Percentiles rank a stretch among this genome's conserved stretches.
These are phyloP conservation scores for Lasiosphaeris hirsuta DNA, from an alignment of 495 filamentous ascomycete species.

Conservation along the genomic window DNA sequence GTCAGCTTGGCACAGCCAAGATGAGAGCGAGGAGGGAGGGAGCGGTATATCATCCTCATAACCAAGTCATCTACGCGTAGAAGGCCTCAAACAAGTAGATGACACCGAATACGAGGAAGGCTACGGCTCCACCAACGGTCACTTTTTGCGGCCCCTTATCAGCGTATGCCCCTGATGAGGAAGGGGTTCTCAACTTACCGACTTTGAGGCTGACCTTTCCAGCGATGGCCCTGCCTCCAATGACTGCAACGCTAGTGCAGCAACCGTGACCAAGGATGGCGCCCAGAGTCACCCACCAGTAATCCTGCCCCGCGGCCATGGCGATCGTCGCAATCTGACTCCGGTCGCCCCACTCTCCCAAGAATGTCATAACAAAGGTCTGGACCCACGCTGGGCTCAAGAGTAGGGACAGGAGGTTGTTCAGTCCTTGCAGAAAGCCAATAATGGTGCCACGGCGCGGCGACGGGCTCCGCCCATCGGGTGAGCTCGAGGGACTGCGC, in stretches of 20 bases:
- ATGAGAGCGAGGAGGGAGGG: neutral
- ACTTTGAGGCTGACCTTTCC: constrained; percentile 93
- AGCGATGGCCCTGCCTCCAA: constrained; percentile 89
- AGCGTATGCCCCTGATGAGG: constrained; percentile 6
- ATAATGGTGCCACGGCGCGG: constrained; percentile 34
- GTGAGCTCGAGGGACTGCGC: constrained; percentile 58
- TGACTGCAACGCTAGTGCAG: constrained; percentile 89
- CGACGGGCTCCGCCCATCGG: constrained; percentile 45
- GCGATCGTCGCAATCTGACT: constrained; percentile 98
- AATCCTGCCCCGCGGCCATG: constrained; percentile 97
- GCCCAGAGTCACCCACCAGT: constrained; percentile 96
- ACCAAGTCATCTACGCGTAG: constrained; percentile 42
- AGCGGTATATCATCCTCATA: neutral
- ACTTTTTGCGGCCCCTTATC: constrained; percentile 51
- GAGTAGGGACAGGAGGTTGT: constrained; percentile 82
- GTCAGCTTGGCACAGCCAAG: constrained; percentile 20
- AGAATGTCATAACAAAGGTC: constrained; percentile 98
- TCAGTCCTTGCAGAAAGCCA: constrained; percentile 57
- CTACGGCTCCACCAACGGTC: constrained; percentile 87
- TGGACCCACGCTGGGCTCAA: constrained; percentile 97
- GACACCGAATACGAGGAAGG: constrained; percentile 85
- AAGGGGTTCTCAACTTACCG: constrained; percentile 61
- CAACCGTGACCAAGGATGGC: constrained; percentile 82
- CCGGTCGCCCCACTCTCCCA: constrained; percentile 97
- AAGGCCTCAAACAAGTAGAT: constrained; percentile 86